Percentiles rank a stretch among this genome's conserved stretches.
These are phyloP conservation scores for Aureobasidium lini DNA, from an alignment of 2,329 filamentous ascomycete genomes.

Conservation along the genomic window DNA sequence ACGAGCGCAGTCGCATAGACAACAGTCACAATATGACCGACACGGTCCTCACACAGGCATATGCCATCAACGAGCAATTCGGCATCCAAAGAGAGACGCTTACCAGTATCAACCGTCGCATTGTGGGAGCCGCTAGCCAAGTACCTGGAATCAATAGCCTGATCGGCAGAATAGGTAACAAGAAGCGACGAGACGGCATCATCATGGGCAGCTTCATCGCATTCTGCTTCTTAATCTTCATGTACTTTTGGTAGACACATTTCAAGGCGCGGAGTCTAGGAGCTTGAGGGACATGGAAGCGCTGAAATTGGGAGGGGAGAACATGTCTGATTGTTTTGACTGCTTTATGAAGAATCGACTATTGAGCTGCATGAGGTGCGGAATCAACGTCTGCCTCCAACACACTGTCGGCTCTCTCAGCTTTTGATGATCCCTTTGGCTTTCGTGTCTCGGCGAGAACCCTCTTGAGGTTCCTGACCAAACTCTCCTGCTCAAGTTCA, in stretches of 20 bases:
- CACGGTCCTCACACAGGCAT: slow-evolving; percentile 86
- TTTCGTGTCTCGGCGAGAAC: slow-evolving; percentile 49
- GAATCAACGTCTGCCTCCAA: not conserved
- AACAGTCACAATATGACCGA: slow-evolving; percentile 85
- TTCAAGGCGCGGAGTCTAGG: slow-evolving; percentile 1
- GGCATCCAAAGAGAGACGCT: slow-evolving; percentile 78
- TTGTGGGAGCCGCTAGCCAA: slow-evolving; percentile 80
- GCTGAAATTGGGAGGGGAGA: slow-evolving; percentile 1
- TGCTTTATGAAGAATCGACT: not conserved
- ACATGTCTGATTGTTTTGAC: not conserved
- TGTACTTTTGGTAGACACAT: slow-evolving; percentile 58
- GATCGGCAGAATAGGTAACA: slow-evolving; percentile 85
- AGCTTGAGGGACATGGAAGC: not conserved
- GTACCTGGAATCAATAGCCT: slow-evolving; percentile 88
- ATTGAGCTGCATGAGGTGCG: not conserved
- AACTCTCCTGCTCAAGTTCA: slow-evolving; percentile 56
- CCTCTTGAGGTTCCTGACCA: slow-evolving; percentile 57
- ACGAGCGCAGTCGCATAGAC: slow-evolving; percentile 78
- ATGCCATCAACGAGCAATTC: slow-evolving; percentile 92
- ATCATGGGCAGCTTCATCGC: slow-evolving; percentile 89
- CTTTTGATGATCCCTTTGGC: not conserved
- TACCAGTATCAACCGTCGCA: slow-evolving; percentile 80
- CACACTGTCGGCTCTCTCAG: not conserved
- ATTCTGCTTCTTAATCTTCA: slow-evolving; percentile 79
- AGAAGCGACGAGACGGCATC: slow-evolving; percentile 90